These are phyloP conservation scores for Piper betle DNA, from an alignment of 164 flowering plant species.

Conservation along the genomic window DNA sequence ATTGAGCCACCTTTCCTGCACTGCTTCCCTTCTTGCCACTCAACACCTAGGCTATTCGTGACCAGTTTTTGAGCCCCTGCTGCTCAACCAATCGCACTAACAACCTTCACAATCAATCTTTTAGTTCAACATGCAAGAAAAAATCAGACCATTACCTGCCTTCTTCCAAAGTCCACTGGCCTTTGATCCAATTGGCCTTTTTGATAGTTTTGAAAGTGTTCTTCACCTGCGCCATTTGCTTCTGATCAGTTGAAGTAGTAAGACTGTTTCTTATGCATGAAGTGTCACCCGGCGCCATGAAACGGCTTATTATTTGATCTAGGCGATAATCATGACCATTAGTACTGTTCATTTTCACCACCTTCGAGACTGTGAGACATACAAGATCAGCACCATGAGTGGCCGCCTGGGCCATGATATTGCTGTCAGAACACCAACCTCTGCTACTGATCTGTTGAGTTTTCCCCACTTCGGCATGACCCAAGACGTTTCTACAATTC, in stretches of 20 bases:
- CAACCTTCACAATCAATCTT: conserved; percentile 18
- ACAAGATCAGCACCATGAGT: too few relatives aligned
- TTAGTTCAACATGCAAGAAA: not conserved
- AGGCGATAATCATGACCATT: too few relatives aligned
- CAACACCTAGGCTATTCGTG: conserved; percentile 59
- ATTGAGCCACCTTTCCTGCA: conserved; percentile 96
- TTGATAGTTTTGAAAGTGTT: conserved; percentile 20
- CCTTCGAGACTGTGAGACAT: too few relatives aligned
- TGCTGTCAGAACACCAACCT: too few relatives aligned
- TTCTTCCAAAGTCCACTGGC: conserved; percentile 82
- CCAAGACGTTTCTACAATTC: too few relatives aligned
- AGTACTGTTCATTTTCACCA: too few relatives aligned
- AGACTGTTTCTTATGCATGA: not conserved
- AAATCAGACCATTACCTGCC: conserved; percentile 40
- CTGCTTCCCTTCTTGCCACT: conserved; percentile 75
- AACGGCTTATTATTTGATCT: too few relatives aligned
- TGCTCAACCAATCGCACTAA: conserved; percentile 50
- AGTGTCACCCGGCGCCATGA: too few relatives aligned
- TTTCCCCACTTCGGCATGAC: too few relatives aligned
- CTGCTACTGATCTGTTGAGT: too few relatives aligned
- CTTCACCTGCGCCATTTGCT: conserved; percentile 3
- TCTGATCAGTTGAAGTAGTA: not conserved
- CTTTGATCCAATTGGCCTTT: conserved; percentile 41
- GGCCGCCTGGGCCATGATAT: too few relatives aligned
- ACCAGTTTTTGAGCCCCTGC: conserved; percentile 72